Base-by-base conservation (phyloP, 192 early-diverging fungal species). In the Tieghemiomyces parasiticus region DNA sequence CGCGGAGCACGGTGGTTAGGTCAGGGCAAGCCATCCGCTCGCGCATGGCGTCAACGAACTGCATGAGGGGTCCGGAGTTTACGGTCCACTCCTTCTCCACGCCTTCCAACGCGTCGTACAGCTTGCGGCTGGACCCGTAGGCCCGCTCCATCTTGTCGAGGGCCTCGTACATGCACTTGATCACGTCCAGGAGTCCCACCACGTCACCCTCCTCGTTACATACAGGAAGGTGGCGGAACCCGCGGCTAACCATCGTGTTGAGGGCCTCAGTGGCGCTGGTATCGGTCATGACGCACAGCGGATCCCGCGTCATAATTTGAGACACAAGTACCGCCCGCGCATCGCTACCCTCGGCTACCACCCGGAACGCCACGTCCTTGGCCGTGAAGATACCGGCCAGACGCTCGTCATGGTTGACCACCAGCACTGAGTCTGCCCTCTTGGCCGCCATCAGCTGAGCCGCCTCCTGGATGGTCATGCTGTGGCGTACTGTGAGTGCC, bases 381-480 rank as follows among this genome's bases (percentile, higher is more conserved):
- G 92, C 95, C 0, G 95, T 99, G 64, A 99, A 88, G 61, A 99
- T 99, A 34, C 94, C 95, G 4, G 79, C 76, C 61, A 98, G 78
- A 61, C 89, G 88, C 61, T 93, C 91, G 24, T 93, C 84, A 30
- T 86, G 82, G 67, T 94, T 88, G n/a, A 95, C 88, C 44, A 96
- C 86, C 10, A 99, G 77, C 38, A 99, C 90, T 64, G 90, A 90
- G 68, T 99, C 95, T 6, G 84, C 81, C 28, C 94, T 80, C 76
- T 97, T 97, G 22, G 95, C 95, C 4, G 95, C 94, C 94, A 99
- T 95, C 61, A 89, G 74, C 70, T 89, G 89, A n/a, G 89, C 82
- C 0, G 86, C 88, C 67, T 92, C 88, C 38, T 82, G 78, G 42
- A 90, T 83, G 29, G 81, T 70, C 63, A 88, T 76, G 31, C 77